A percentile compares a stretch with the other conserved stretches of the same genome.
These are phyloP conservation scores for Kazachstania africana DNA, from an alignment of 805 yeast genomes.

Conservation along the genomic window DNA sequence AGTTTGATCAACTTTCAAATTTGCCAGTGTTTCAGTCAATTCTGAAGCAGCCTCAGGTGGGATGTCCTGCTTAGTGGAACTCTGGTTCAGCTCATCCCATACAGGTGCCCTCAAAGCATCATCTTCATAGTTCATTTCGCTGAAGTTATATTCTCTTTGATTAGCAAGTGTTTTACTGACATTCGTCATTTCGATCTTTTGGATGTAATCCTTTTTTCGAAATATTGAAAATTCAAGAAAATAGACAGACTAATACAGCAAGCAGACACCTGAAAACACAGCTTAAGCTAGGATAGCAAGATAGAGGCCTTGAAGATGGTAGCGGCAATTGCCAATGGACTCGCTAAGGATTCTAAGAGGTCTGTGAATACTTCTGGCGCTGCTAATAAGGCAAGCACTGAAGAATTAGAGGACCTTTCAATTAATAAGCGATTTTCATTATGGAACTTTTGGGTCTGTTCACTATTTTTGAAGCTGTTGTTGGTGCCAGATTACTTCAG, in stretches of 20 bases:
- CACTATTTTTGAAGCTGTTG: conserved; percentile 45
- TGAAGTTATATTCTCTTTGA: neutral
- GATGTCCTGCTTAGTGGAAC: neutral
- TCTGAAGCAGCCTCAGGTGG: too few relatives aligned
- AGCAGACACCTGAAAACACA: too few relatives aligned
- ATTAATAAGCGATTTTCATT: conserved; percentile 36
- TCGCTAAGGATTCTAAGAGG: too few relatives aligned
- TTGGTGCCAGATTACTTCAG: conserved; percentile 78
- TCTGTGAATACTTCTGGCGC: neutral
- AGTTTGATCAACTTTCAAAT: conserved; percentile 10
- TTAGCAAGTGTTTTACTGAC: too few relatives aligned
- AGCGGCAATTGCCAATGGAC: too few relatives aligned
- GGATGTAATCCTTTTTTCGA: neutral
- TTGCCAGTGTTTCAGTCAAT: conserved; percentile 12
- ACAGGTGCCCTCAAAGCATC: conserved; percentile 25
- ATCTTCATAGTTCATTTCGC: conserved; percentile 17
- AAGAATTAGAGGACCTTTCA: too few relatives aligned
- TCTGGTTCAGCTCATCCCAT: conserved; percentile 22
- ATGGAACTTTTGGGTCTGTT: conserved; percentile 58
- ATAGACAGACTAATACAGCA: too few relatives aligned
- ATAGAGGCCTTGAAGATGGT: too few relatives aligned
- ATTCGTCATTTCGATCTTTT: too few relatives aligned
- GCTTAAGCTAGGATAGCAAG: too few relatives aligned
- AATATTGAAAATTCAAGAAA: too few relatives aligned
- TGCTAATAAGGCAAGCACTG: conserved; percentile 4